Evolutionary conservation across 176 grass and related monocot genomes (phyloP), one percentile per base, ranked within the genome.

Genomic region (Hordeum marinum): DNA sequence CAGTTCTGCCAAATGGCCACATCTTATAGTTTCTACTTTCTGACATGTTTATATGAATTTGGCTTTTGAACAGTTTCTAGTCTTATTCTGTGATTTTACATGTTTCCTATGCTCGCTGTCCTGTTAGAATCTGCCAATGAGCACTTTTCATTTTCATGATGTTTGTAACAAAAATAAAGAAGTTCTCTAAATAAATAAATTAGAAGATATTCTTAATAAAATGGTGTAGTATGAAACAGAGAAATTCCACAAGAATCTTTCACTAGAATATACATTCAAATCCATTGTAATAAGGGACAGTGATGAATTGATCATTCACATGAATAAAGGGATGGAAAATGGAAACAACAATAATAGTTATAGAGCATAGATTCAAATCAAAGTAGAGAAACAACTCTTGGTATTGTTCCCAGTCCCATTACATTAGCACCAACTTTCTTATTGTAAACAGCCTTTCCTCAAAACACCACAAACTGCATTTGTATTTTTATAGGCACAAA

Each of bases 391-490:
- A 73, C 9, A 84, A 1, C 29, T 40, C 3, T 89, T 65, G 31
- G 8, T 35, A 41, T 83, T 64, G 29, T 5, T 82, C 62, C 11
- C 4, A 14, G 7, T 82, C 32, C 11, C 7, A 14, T 85, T 57
- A 71, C 41, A 82, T 34, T 31, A 40, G n/a, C 54, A 77, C 1
- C 23, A 75, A 32, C 41, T 52, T 68, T 34, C 12, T 75, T 86
- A 43, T 43, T 82, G 80, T 73, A 45, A 83, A 50, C 32, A 75
- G 42, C 11, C 34, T 74, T 74, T 80, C 4, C 67, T 69, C 75
- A 80, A 84, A 84, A 62, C 6, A 15, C 11, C 37, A 80, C n/a
- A 72, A 55, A 66, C 35, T 79, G 20, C 20, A 76, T 75, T 54
- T 76, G 41, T 58, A 58, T 83, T n/a, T 82, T 31, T 75, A 25